A percentile compares a stretch with the other conserved stretches of the same genome.
phyloP scores from a whole-genome alignment of 495 filamentous ascomycete species.

The Neurospora sp. region DNA sequence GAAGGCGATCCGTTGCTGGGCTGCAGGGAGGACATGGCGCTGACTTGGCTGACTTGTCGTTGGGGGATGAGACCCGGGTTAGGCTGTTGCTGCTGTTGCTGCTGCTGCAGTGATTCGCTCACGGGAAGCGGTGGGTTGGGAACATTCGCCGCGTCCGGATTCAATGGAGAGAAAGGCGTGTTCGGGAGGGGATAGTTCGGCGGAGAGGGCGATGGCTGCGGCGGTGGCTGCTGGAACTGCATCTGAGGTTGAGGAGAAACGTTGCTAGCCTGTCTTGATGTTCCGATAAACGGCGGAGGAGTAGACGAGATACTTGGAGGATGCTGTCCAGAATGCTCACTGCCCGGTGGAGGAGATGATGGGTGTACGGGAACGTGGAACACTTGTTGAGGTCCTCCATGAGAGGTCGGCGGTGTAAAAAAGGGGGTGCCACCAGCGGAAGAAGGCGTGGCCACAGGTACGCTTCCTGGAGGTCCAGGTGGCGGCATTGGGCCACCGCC shows the following conservation, averaged over 20 bases:
- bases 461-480: background rate
- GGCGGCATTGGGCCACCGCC: background rate
- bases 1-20: constrained; percentile 1
- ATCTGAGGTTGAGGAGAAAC: background rate
- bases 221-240: background rate
- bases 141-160: constrained; percentile 4
- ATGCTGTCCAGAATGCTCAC: background rate
- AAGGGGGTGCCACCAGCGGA: background rate
- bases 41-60: constrained; percentile 17
- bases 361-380: background rate
- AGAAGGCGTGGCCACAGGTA: background rate
- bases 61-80: constrained; percentile 6
- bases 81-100: background rate
- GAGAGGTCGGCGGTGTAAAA: background rate
- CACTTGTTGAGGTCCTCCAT: background rate
- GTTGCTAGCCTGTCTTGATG: background rate
- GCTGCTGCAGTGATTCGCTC: background rate
- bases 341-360: background rate
- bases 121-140: constrained; percentile 5
- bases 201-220: background rate
- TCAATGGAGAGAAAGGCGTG: constrained; percentile 11
- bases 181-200: constrained; percentile 3
- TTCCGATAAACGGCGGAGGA: background rate
- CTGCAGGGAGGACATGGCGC: constrained; percentile 21
- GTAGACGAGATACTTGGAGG: background rate